Base-by-base conservation (phyloP, 2,329 filamentous ascomycete genomes). In the Cladosporium austrohemisphaericum region DNA sequence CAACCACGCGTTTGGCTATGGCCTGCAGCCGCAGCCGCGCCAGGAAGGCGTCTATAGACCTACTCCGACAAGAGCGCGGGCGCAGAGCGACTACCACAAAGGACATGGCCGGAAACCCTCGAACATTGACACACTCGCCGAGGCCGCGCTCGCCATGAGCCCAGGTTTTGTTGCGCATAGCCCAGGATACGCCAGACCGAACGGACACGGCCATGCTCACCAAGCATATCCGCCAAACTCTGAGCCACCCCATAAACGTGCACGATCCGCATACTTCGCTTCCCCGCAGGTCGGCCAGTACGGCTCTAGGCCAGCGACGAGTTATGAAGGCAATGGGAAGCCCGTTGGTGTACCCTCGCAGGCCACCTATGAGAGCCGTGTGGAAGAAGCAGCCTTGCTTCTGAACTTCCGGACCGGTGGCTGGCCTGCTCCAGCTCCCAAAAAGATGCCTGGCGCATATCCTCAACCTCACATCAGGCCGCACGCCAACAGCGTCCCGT, bases 231-330 rank as follows among this genome's bases (percentile, higher is more conserved):
- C 61, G 31, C 54, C 33, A 52, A 58, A 36, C 65, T 60, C 67
- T 40, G 74, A 81, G 57, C 72, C 77, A 38, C 79, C 80, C 3
- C 66, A 77, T 16, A 84, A 84, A 65, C 75, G 81, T 33, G 74
- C 78, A 41, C 76, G 80, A 54, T 83, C 81, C 35, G 80, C 83
- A 58, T 71, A 77, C 56, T 67, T 76, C 44, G 68, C 71, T 13
- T 73, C 74, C 20, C 74, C 72, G 14, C 65, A 69, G 19, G 63
- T 69, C 16, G 62, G 68, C 37, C 57, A 61, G 22, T 60, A 64
- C 28, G 61, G 65, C 25, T 67, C 71, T 26, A 61, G 74, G 50
- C 74, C 74, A 13, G 68, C 69, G 37, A 76, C 73, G 29, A 76
- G 73, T 61, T 71, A 76, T 56, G 68, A 67, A 52, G 33, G 32